Evolutionary conservation across 129 eudicot species (phyloP).

Genomic region (Lonicera japonica): DNA sequence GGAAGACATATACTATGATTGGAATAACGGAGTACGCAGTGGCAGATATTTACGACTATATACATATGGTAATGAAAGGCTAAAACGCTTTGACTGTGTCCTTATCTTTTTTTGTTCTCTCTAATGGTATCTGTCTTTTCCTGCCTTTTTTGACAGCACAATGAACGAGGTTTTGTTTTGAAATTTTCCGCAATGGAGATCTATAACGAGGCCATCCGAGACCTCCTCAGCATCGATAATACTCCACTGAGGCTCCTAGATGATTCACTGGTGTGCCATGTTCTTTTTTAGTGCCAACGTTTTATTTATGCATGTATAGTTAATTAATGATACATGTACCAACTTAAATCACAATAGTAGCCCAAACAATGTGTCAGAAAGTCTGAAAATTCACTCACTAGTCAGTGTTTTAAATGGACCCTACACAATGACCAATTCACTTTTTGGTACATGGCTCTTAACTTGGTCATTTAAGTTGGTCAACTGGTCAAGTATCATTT

Average conservation of each 20-base stretch:
- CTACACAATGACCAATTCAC: too few relatives aligned
- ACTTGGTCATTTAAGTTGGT: too few relatives aligned
- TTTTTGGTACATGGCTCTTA: too few relatives aligned
- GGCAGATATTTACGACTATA: conserved; percentile 87
- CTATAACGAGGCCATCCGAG: conserved; percentile 96
- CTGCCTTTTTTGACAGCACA: conserved; percentile 63
- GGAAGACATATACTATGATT: conserved; percentile 94
- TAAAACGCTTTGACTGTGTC: neutral
- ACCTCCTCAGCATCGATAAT: conserved; percentile 84
- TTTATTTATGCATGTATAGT: too few relatives aligned
- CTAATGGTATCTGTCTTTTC: conserved; percentile 1
- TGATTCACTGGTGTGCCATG: conserved; percentile 83
- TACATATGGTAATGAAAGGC: conserved; percentile 55
- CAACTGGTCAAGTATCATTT: too few relatives aligned
- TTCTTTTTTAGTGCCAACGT: too few relatives aligned
- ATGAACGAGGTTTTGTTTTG: conserved; percentile 87
- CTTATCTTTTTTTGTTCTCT: neutral
- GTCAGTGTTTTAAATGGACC: too few relatives aligned
- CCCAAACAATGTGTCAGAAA: too few relatives aligned
- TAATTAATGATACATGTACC: too few relatives aligned
- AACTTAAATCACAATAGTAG: too few relatives aligned
- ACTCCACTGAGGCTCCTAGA: conserved; percentile 83
- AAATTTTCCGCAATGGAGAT: conserved; percentile 97
- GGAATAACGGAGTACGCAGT: conserved; percentile 96
- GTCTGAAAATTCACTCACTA: too few relatives aligned